Percentiles rank a stretch among this genome's conserved stretches.
Evolutionary conservation across 371 early-diverging fungal genomes (phyloP).

Genomic region (Mortierella sp.): DNA sequence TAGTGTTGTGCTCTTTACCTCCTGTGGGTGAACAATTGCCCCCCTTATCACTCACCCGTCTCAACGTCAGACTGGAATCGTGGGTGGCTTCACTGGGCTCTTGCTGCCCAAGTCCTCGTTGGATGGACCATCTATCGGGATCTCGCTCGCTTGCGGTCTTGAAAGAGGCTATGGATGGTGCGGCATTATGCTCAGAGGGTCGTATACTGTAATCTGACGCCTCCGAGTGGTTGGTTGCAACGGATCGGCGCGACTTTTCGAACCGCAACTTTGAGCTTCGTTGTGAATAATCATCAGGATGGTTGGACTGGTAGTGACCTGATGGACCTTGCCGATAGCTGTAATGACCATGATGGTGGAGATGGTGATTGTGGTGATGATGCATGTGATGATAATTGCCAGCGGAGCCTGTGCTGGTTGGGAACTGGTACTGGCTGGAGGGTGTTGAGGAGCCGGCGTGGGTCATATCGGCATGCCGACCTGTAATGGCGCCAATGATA

Average conservation of each 20-base stretch:
- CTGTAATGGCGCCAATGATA: conserved; percentile 44
- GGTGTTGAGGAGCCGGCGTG: conserved; percentile 24
- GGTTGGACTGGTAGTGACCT: conserved; percentile 42
- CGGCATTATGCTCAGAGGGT: conserved; percentile 14
- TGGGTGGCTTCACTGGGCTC: conserved; percentile 15
- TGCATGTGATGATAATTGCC: not conserved
- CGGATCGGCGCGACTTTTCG: conserved; percentile 38
- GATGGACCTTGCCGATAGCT: conserved; percentile 10
- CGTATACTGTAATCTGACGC: conserved; percentile 31
- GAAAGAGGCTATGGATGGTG: conserved; percentile 35
- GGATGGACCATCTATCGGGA: conserved; percentile 16
- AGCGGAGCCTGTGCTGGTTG: not conserved
- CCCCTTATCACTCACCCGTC: conserved; percentile 17
- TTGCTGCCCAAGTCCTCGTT: not conserved
- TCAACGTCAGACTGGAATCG: conserved; percentile 6
- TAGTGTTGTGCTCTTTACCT: too few relatives aligned
- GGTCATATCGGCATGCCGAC: conserved; percentile 36
- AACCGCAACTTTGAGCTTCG: conserved; percentile 18
- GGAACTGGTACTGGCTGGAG: conserved; percentile 25
- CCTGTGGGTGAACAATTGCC: too few relatives aligned
- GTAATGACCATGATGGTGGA: conserved; percentile 15
- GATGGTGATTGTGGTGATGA: conserved; percentile 13
- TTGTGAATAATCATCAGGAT: conserved; percentile 30
- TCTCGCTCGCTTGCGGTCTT: conserved; percentile 31
- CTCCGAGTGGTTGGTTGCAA: conserved; percentile 33